phyloP scores from a whole-genome alignment of 2,329 filamentous ascomycete species.

The Xylariales sp. region DNA sequence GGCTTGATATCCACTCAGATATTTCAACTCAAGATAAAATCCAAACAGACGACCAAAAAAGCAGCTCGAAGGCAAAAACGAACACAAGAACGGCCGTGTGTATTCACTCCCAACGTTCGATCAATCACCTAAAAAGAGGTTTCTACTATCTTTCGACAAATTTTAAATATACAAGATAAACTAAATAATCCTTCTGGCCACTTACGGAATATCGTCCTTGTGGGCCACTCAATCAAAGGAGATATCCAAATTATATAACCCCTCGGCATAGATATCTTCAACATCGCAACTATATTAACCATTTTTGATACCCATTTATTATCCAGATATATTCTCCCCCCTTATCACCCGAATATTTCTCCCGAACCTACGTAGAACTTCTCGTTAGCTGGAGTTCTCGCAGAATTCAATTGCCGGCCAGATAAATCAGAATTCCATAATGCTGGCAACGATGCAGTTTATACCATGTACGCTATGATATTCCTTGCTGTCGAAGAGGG shows the following conservation, averaged over 20 bases:
- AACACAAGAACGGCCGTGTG: background rate
- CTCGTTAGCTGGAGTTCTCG: background rate
- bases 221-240: background rate
- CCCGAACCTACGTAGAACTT: constrained; percentile 1
- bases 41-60: no score
- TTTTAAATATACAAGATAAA: background rate
- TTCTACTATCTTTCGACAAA: background rate
- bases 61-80: no score
- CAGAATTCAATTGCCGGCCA: background rate
- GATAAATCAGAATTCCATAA: background rate
- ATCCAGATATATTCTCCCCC: background rate
- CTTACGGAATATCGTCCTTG: constrained; percentile 1
- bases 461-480: constrained; percentile 6
- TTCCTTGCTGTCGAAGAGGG: background rate
- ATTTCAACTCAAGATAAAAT: background rate
- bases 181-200: background rate
- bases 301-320: background rate
- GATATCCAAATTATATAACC: background rate
- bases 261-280: background rate
- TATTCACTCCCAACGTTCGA: background rate
- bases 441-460: constrained; percentile 2
- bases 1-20: background rate
- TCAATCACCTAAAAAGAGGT: background rate
- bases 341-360: background rate
- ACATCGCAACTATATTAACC: background rate